Conservation (phyloP, 495 filamentous ascomycete genomes). For the Penicillium goetzii region DNA sequence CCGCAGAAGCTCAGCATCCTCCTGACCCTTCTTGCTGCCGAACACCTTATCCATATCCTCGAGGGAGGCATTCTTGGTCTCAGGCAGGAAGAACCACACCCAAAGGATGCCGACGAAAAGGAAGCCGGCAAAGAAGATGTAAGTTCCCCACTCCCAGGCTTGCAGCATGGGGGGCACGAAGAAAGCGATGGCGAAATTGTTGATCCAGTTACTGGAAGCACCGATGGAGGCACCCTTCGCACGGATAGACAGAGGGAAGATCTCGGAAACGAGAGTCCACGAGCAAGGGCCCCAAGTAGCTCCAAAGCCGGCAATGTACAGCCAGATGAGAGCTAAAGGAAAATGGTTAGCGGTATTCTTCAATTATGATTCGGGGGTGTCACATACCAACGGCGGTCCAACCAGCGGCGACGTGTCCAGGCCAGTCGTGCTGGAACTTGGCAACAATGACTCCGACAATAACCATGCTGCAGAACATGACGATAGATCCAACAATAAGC, state of each 20-base stretch:
- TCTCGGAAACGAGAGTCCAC: constrained; percentile 40
- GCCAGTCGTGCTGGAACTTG: constrained; percentile 41
- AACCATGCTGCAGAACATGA: constrained; percentile 45
- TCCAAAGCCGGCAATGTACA: constrained; percentile 59
- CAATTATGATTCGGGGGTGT: constrained; percentile 14
- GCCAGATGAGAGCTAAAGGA: constrained; percentile 37
- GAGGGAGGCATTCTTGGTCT: constrained; percentile 66
- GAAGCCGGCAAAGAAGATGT: constrained; percentile 48
- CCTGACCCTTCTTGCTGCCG: constrained; percentile 40
- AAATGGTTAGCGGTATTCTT: constrained; percentile 25
- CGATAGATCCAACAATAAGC: constrained; percentile 66
- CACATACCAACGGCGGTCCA: constrained; percentile 48
- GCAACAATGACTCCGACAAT: constrained; percentile 53
- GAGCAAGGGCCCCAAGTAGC: constrained; percentile 59
- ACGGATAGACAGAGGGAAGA: constrained; percentile 51
- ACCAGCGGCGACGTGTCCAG: constrained; percentile 41
- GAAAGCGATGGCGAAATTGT: constrained; percentile 53
- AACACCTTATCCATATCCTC: constrained; percentile 66
- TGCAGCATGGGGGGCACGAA: constrained; percentile 53
- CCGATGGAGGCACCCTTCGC: constrained; percentile 49
- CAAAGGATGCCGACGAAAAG: constrained; percentile 42
- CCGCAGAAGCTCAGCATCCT: constrained; percentile 38
- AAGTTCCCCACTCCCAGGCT: constrained; percentile 52
- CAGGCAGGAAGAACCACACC: constrained; percentile 53
- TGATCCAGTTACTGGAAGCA: constrained; percentile 53